These are phyloP conservation scores for Helotiales sp. DNA, from an alignment of 2,329 filamentous ascomycete genomes.

Conservation along the genomic window DNA sequence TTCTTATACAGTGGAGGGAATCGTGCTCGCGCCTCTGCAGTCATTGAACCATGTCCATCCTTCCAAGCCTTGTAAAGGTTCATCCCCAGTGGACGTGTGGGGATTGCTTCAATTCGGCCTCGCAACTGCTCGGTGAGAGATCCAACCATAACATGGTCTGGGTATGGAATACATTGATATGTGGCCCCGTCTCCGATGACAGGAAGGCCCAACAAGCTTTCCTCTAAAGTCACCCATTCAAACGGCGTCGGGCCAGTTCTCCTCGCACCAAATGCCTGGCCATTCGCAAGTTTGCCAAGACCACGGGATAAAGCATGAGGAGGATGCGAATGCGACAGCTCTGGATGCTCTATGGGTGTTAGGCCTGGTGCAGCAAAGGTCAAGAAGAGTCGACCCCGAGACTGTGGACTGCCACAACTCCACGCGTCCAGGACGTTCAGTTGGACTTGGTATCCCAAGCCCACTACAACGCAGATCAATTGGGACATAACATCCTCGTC, in stretches of 20 bases:
- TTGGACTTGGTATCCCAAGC: conserved; percentile 76
- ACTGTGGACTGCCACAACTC: conserved; percentile 69
- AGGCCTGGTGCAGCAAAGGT: conserved; percentile 71
- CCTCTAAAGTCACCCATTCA: conserved; percentile 55
- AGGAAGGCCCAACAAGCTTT: conserved; percentile 66
- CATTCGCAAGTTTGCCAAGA: conserved; percentile 65
- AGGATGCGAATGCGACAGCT: conserved; percentile 67
- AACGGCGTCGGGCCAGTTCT: conserved; percentile 62
- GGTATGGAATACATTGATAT: conserved; percentile 65
- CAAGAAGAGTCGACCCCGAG: conserved; percentile 71
- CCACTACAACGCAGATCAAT: conserved; percentile 73
- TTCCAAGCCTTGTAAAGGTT: conserved; percentile 55
- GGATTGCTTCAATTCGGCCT: conserved; percentile 60
- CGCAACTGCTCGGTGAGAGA: conserved; percentile 39
- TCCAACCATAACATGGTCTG: conserved; percentile 62
- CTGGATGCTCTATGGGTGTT: conserved; percentile 59
- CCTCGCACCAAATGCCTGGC: conserved; percentile 62
- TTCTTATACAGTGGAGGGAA: conserved; percentile 45
- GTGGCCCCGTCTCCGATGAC: conserved; percentile 64
- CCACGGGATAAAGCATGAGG: conserved; percentile 40
- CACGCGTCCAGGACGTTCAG: conserved; percentile 73
- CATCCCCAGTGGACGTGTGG: conserved; percentile 60
- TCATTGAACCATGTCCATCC: conserved; percentile 46
- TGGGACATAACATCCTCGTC: conserved; percentile 73
- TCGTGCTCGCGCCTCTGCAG: conserved; percentile 45